phyloP scores from a whole-genome alignment of 352 stramenopile genomes.

The Phytophthora sp. region DNA sequence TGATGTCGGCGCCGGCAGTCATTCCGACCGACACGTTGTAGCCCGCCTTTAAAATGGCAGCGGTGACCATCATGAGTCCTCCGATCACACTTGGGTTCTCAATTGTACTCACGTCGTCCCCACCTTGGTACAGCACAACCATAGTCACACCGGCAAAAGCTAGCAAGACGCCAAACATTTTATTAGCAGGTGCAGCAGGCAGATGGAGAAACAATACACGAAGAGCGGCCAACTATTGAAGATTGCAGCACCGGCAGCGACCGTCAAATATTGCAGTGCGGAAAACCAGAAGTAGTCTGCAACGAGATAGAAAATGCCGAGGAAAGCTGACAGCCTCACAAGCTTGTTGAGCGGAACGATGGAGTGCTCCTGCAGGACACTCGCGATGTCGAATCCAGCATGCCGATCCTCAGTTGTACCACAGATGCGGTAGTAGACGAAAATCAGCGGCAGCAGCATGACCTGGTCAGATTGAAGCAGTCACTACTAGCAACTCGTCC shows the following conservation, averaged over 20 bases:
- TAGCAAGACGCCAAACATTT: conserved; percentile 42
- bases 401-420: conserved; percentile 19
- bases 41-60: conserved; percentile 46
- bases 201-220: conserved; percentile 72
- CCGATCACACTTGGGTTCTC: conserved; percentile 40
- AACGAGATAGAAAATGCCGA: conserved; percentile 53
- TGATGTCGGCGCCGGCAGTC: conserved; percentile 40
- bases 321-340: conserved; percentile 33
- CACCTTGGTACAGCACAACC: conserved; percentile 48
- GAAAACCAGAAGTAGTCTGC: conserved; percentile 72
- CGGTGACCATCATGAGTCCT: conserved; percentile 51
- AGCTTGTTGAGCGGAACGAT: conserved; percentile 34
- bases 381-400: conserved; percentile 10
- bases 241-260: conserved; percentile 49
- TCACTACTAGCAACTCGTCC: background rate
- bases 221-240: conserved; percentile 68
- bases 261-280: conserved; percentile 46
- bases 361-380: conserved; percentile 43
- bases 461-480: conserved; percentile 8
- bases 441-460: conserved; percentile 38
- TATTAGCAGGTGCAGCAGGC: conserved; percentile 43
- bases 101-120: conserved; percentile 22
- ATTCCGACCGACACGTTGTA: conserved; percentile 53
- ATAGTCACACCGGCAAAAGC: conserved; percentile 53
- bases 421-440: conserved; percentile 40